Evolutionary conservation across 495 filamentous ascomycete genomes (phyloP), one percentile per base, ranked within the genome.

Genomic region (Penicillium angulare): DNA sequence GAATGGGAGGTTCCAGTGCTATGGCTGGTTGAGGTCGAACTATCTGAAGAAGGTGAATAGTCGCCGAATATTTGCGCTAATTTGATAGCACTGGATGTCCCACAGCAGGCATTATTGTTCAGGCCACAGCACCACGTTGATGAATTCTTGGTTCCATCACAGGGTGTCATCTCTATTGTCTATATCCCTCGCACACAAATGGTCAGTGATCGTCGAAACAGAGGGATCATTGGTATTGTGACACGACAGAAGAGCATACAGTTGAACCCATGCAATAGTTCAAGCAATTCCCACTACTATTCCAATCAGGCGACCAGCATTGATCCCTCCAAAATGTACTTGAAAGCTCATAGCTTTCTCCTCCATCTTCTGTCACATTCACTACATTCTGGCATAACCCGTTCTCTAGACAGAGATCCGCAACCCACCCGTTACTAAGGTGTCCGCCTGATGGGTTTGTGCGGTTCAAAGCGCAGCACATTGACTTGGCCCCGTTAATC

Each of bases 391-490:
- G 29, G 18, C 43, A 46, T 4, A 46, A 29, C 4, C 43, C 43
- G 20, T 46, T 46, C 13, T 20, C 26, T 3, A 46, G 43, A n/a
- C 43, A 46, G 7, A 33, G 21, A 20, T 46, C 43, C 1, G 43
- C 43, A 9, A 29, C 35, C 18, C 17, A 17, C 4, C 43, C 43
- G 22, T 17, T 20, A 21, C 43, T 46, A 0, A 35, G n/a, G 15
- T 20, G 12, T 2, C 43, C 43, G 0, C 31, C 43, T 2, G 31
- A 46, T 1, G 43, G 43, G 29, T 46, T 46, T 5, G 26, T 32
- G 8, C 43, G 43, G 17, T 46, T 46, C 17, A 22, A 6, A 13
- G 29, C 26, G 22, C 43, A 46, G 29, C 43, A 46, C 43, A 46
- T 46, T 2, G 7, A 5, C 5, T n/a, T 34, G 7, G 23, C 29